Percentiles rank a stretch among this genome's conserved stretches.
Evolutionary conservation across 116 monocot genomes (phyloP).

Genomic region (Trichopus zeylanicus): DNA sequence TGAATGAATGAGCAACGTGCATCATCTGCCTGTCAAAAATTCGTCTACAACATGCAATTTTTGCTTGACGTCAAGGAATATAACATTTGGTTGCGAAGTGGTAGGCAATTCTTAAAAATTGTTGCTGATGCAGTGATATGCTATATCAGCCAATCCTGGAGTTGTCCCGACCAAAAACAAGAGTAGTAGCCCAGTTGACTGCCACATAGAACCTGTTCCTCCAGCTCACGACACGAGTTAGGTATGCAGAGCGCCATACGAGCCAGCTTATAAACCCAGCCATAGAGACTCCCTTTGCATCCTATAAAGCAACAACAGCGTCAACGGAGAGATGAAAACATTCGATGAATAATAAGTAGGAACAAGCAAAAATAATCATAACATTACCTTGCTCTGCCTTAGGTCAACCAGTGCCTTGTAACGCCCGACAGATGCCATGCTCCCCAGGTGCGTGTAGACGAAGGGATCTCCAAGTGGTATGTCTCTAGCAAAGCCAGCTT

Average conservation of each 20-base stretch:
- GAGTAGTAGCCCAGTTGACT: slow-evolving; percentile 67
- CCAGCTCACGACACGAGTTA: slow-evolving; percentile 80
- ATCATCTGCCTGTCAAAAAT: no score
- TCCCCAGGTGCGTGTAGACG: slow-evolving; percentile 64
- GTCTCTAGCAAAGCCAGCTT: slow-evolving; percentile 25
- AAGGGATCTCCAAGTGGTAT: slow-evolving; percentile 48
- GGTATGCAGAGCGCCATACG: slow-evolving; percentile 72
- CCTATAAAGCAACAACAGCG: slow-evolving; percentile 24
- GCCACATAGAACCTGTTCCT: slow-evolving; percentile 83
- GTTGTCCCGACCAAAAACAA: slow-evolving; percentile 85
- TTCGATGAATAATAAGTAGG: no score
- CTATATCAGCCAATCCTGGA: slow-evolving; percentile 38
- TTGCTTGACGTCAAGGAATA: neutral
- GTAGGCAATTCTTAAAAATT: neutral
- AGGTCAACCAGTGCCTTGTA: slow-evolving; percentile 80
- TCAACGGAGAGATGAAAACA: no score
- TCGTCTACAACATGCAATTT: no score
- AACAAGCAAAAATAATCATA: no score
- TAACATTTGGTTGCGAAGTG: neutral
- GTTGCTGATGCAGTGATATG: neutral
- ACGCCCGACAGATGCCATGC: slow-evolving; percentile 67
- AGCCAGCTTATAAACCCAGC: slow-evolving; percentile 76
- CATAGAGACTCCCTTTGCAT: slow-evolving; percentile 50
- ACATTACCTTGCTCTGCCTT: slow-evolving; percentile 48
- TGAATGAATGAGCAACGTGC: no score